A percentile compares a stretch with the other conserved stretches of the same genome.
Evolutionary conservation across 1,139 yeast genomes (phyloP).

Genomic region (Entelexis paramagnoliae): DNA sequence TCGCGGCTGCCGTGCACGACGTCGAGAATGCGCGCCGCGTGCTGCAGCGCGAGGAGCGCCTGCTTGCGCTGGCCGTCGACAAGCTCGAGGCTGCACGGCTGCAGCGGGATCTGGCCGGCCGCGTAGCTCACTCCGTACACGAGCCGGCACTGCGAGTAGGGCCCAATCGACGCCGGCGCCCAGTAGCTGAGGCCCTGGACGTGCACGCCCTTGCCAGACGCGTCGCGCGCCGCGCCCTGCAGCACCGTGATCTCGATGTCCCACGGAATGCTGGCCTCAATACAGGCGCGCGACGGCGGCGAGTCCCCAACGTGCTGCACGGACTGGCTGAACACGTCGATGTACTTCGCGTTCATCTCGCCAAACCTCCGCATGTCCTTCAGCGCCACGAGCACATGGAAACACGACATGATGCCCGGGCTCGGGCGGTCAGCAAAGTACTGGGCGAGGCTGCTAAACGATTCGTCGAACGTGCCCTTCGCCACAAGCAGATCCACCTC

Average conservation of each 20-base stretch:
- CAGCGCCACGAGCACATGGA: constrained; percentile 45
- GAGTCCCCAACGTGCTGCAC: constrained; percentile 25
- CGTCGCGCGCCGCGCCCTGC: constrained; percentile 14
- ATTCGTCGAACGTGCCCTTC: not conserved
- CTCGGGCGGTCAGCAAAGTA: not conserved
- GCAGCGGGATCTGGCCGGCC: constrained; percentile 88
- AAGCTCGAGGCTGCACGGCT: constrained; percentile 56
- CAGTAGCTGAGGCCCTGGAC: constrained; percentile 87
- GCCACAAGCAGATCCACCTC: not conserved
- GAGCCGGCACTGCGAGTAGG: constrained; percentile 77
- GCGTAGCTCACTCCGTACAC: constrained; percentile 46
- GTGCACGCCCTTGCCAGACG: constrained; percentile 51
- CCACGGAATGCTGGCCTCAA: constrained; percentile 46
- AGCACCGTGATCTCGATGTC: constrained; percentile 39
- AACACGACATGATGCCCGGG: not conserved
- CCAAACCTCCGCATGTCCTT: constrained; percentile 55
- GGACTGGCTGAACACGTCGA: constrained; percentile 36
- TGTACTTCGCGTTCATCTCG: constrained; percentile 51
- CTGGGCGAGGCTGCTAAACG: not conserved
- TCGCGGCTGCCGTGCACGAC: constrained; percentile 17
- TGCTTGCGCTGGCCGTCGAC: constrained; percentile 28
- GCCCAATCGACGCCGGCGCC: constrained; percentile 98
- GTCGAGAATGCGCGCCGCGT: constrained; percentile 43
- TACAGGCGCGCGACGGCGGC: constrained; percentile 71
- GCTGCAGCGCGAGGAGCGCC: constrained; percentile 56